Percentiles rank a stretch among this genome's conserved stretches.
Evolutionary conservation across 1,284 basidiomycete genomes (phyloP).

Genomic region (Leccinum huronense): DNA sequence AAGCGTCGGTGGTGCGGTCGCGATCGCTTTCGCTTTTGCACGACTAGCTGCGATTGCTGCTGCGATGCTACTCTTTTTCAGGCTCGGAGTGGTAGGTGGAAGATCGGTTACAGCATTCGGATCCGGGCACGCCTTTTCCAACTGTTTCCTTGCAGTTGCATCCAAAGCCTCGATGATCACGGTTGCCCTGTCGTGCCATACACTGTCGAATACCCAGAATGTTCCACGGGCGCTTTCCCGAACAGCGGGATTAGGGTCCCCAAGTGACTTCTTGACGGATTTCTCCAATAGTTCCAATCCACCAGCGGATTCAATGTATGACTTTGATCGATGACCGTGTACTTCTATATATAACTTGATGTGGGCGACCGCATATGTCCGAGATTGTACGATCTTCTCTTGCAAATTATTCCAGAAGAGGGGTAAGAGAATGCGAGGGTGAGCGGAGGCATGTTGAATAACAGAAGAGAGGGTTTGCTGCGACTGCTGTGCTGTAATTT

Average conservation of each 20-base stretch:
- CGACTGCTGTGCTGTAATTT: constrained; percentile 84
- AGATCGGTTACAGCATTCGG: constrained; percentile 43
- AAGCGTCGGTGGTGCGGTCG: constrained; percentile 71
- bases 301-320: constrained; percentile 63
- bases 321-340: constrained; percentile 61
- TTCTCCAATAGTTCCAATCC: constrained; percentile 72
- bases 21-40: constrained; percentile 80
- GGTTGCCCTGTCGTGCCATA: constrained; percentile 73
- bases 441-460: constrained; percentile 69
- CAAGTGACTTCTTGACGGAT: constrained; percentile 67
- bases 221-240: constrained; percentile 69
- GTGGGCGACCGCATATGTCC: constrained; percentile 68
- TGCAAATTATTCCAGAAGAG: constrained; percentile 73
- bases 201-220: constrained; percentile 79
- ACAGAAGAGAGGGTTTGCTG: constrained; percentile 73
- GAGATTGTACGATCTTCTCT: constrained; percentile 83
- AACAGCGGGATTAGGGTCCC: constrained; percentile 80
- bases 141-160: constrained; percentile 68
- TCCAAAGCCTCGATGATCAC: constrained; percentile 73
- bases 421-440: constrained; percentile 66
- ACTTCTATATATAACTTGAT: constrained; percentile 71
- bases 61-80: constrained; percentile 75
- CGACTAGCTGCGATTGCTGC: constrained; percentile 81
- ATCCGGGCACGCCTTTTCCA: constrained; percentile 81
- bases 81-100: constrained; percentile 48